Conservation (phyloP, 192 early-diverging fungal genomes). For the Coemansia erecta region DNA sequence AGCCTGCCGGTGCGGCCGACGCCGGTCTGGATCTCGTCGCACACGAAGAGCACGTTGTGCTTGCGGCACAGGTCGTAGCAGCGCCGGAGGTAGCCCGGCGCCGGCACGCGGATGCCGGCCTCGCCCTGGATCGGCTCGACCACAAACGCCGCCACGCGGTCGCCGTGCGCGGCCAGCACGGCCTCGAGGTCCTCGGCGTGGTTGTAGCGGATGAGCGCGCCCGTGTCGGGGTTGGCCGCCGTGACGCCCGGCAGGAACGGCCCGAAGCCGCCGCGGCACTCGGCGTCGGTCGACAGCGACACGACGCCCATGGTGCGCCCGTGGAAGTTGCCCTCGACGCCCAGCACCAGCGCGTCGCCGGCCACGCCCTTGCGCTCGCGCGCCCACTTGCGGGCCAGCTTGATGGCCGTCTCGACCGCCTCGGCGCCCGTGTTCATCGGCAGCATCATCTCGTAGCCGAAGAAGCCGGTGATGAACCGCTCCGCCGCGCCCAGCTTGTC, state of each 20-base stretch:
- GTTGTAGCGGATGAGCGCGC: conserved; percentile 76
- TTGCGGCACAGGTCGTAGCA: conserved; percentile 92
- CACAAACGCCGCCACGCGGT: conserved; percentile 87
- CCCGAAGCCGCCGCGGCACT: conserved; percentile 82
- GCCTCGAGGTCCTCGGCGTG: conserved; percentile 83
- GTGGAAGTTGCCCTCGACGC: conserved; percentile 92
- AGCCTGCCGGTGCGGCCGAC: conserved; percentile 92
- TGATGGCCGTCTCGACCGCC: conserved; percentile 97
- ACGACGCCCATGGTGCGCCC: conserved; percentile 92
- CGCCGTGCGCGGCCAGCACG: conserved; percentile 78
- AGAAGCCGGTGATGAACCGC: conserved; percentile 89
- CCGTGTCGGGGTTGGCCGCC: conserved; percentile 72
- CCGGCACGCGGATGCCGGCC: conserved; percentile 94
- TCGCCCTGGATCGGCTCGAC: conserved; percentile 99
- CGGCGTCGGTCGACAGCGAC: conserved; percentile 93
- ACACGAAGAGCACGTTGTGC: conserved; percentile 97
- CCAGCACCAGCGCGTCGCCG: conserved; percentile 75
- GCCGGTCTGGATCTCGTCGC: conserved; percentile 98
- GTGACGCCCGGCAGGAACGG: conserved; percentile 90
- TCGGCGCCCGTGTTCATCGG: conserved; percentile 99
- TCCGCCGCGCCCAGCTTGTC: conserved; percentile 88
- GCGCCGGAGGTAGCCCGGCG: conserved; percentile 84
- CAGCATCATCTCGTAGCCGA: conserved; percentile 96
- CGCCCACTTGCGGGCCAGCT: conserved; percentile 96
- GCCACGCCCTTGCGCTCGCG: conserved; percentile 88